Evolutionary conservation across 2,329 filamentous ascomycete species (phyloP).

Genomic region (Hypoxylon sp.): DNA sequence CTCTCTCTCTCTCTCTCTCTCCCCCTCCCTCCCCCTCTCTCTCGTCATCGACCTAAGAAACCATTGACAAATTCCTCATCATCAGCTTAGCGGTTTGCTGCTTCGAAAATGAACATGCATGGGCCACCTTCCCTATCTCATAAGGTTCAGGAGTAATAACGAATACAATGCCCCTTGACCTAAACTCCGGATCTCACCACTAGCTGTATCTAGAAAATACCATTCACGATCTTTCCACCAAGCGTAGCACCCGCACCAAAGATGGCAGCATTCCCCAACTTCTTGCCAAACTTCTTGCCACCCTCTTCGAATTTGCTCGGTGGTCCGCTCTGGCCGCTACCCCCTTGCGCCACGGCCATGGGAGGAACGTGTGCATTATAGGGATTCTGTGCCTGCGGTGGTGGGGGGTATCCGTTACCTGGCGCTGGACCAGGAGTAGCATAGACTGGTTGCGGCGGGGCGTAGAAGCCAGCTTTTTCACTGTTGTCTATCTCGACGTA

Average conservation of each 20-base stretch:
- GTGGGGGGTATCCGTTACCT: slow-evolving; percentile 57
- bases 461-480: slow-evolving; percentile 58
- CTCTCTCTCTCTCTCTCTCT: too few species aligned
- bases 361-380: slow-evolving; percentile 81
- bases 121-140: not conserved
- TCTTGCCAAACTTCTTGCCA: slow-evolving; percentile 97
- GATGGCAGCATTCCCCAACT: slow-evolving; percentile 86
- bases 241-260: slow-evolving; percentile 95
- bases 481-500: slow-evolving; percentile 83
- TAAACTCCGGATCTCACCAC: not conserved
- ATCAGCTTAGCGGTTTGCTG: slow-evolving; percentile 5
- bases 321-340: slow-evolving; percentile 56
- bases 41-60: slow-evolving; percentile 2
- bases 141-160: slow-evolving; percentile 6
- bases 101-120: not conserved
- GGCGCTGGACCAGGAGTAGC: slow-evolving; percentile 49
- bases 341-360: slow-evolving; percentile 78
- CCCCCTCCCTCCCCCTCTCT: too few species aligned
- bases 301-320: slow-evolving; percentile 78
- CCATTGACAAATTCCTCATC: not conserved
- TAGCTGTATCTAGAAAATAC: slow-evolving; percentile 77
- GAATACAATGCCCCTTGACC: not conserved
- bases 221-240: slow-evolving; percentile 90
- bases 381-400: slow-evolving; percentile 68
- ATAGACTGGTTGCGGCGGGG: slow-evolving; percentile 49